Evolutionary conservation across 23 red algal species (phyloP).

Genomic region (Gracilariopsis chorda): DNA sequence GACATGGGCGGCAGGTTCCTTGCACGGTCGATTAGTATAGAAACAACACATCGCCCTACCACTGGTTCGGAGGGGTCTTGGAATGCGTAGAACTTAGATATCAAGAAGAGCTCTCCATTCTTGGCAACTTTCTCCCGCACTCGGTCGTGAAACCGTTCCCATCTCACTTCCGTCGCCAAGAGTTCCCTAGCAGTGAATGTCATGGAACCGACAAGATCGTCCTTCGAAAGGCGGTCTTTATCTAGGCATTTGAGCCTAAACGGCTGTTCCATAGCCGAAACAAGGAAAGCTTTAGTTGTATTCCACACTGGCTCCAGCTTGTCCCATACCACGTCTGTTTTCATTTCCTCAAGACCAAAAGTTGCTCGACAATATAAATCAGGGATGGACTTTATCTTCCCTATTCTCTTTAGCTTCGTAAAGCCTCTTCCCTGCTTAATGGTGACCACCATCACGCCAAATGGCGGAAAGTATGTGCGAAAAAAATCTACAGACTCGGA

Average conservation of each 20-base stretch:
- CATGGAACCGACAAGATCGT: conserved; percentile 37
- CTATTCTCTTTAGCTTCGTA: conserved; percentile 15
- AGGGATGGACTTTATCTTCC: conserved; percentile 38
- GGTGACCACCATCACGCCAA: conserved; percentile 32
- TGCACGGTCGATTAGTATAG: conserved; percentile 50
- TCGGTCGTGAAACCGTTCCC: not conserved
- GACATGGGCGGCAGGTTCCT: conserved; percentile 29
- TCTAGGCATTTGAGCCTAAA: conserved; percentile 55
- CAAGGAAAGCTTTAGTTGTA: conserved; percentile 27
- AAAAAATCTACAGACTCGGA: conserved; percentile 60
- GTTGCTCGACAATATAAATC: conserved; percentile 60
- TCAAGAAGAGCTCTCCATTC: conserved; percentile 31
- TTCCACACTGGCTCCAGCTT: conserved; percentile 37
- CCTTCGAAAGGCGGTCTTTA: conserved; percentile 29
- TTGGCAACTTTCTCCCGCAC: conserved; percentile 1
- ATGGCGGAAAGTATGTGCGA: conserved; percentile 32
- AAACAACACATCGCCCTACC: conserved; percentile 19
- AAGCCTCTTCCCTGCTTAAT: conserved; percentile 55
- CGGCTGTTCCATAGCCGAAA: conserved; percentile 45
- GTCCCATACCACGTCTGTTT: conserved; percentile 44
- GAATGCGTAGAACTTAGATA: conserved; percentile 8
- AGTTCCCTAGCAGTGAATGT: conserved; percentile 32
- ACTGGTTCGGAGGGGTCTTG: not conserved
- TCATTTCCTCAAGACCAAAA: conserved; percentile 67
- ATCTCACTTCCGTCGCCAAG: not conserved